Evolutionary conservation across 2,329 filamentous ascomycete species (phyloP).

Genomic region (Beauveria sp.): DNA sequence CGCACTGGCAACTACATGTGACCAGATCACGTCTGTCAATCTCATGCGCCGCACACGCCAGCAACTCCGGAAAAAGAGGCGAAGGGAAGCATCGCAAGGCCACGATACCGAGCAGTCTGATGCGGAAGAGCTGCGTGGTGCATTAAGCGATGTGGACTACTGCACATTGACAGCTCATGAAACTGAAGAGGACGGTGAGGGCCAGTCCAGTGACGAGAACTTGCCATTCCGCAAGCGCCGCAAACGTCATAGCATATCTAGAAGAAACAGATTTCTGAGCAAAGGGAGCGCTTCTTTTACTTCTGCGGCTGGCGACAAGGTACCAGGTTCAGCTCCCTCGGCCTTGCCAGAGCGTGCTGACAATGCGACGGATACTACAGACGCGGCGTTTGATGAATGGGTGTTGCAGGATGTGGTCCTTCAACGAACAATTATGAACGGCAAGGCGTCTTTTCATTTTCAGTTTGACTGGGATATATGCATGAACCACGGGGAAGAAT

Average conservation of each 20-base stretch:
- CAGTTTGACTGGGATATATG: no score
- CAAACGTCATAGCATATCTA: neutral
- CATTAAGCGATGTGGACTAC: neutral
- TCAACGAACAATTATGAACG: no score
- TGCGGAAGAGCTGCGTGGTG: neutral
- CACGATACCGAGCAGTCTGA: neutral
- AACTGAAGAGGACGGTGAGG: neutral
- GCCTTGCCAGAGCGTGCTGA: neutral
- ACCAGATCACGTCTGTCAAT: neutral
- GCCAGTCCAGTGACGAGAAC: neutral
- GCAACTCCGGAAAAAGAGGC: neutral
- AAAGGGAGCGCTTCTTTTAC: neutral
- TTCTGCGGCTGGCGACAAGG: neutral
- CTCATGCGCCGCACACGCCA: neutral
- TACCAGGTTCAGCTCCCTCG: neutral
- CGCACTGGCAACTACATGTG: neutral
- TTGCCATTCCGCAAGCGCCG: neutral
- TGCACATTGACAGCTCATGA: neutral
- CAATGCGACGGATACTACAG: neutral
- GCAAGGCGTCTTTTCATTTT: no score
- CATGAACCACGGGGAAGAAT: no score
- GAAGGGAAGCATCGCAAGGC: neutral
- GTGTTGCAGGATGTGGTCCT: neutral
- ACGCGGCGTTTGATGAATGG: constrained; percentile 11
- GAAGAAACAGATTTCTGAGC: neutral